Conservation (phyloP, 2,329 filamentous ascomycete genomes). For the Coniella lustricola region DNA sequence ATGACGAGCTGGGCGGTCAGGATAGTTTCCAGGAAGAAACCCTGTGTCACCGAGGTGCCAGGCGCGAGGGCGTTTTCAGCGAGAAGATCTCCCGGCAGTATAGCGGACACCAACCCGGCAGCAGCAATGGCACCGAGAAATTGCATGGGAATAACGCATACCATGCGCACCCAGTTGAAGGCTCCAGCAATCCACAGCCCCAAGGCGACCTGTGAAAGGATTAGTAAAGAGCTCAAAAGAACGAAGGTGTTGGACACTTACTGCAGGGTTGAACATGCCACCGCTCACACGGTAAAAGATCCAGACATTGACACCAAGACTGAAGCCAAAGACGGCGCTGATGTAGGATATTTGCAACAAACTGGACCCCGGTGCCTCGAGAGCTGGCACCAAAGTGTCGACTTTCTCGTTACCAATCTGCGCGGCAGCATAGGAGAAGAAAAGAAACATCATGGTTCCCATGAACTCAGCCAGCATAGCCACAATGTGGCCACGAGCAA, state of each 20-base stretch:
- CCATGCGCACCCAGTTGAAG: constrained; percentile 42
- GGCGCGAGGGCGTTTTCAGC: constrained; percentile 39
- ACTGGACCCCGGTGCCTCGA: constrained; percentile 11
- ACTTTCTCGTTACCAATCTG: constrained; percentile 21
- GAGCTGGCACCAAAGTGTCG: constrained; percentile 8
- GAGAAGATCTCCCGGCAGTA: constrained; percentile 48
- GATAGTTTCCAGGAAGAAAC: constrained; percentile 49
- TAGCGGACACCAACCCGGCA: constrained; percentile 46
- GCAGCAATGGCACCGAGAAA: constrained; percentile 52
- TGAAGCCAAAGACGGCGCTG: constrained; percentile 41
- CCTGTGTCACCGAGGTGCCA: constrained; percentile 37
- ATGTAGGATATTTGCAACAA: constrained; percentile 31
- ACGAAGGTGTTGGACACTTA: neutral
- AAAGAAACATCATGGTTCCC: constrained; percentile 47
- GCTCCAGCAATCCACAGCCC: constrained; percentile 52
- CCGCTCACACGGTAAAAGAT: constrained; percentile 48
- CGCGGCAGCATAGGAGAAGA: constrained; percentile 27
- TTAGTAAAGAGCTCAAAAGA: neutral
- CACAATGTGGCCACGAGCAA: constrained; percentile 24
- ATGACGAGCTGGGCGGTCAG: constrained; percentile 47
- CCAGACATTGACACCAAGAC: constrained; percentile 49
- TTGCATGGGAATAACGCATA: constrained; percentile 49
- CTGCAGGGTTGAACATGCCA: constrained; percentile 43
- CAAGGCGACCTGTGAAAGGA: constrained; percentile 35
- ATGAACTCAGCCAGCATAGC: constrained; percentile 42